Conservation (phyloP, 2,329 filamentous ascomycete species). For the Colletotrichum salicis region DNA sequence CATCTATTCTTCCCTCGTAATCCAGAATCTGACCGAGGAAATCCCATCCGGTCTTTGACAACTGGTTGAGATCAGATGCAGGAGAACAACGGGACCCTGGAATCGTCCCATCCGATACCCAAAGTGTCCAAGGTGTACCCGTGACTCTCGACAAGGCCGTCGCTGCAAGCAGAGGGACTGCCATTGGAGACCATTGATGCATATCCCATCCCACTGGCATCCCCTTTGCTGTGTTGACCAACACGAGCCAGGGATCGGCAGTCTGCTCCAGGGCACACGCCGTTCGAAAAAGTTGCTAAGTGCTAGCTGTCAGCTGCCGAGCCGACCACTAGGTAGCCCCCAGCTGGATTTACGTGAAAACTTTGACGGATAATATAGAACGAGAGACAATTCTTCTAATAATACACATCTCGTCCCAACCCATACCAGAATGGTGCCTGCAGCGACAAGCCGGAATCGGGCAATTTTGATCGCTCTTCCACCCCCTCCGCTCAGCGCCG, state of each 20-base stretch:
- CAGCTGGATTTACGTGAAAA: not conserved
- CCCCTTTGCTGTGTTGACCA: not conserved
- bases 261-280: not conserved
- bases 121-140: not conserved
- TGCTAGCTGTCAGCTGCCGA: not conserved
- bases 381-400: conserved; percentile 25
- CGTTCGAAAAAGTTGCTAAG: not conserved
- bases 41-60: not conserved
- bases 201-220: not conserved
- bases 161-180: conserved; percentile 1
- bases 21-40: conserved; percentile 3
- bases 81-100: not conserved
- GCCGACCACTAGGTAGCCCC: not conserved
- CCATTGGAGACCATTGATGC: conserved; percentile 6
- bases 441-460: conserved; percentile 25
- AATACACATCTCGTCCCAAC: conserved; percentile 1
- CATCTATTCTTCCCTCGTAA: conserved; percentile 16
- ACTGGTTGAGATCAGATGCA: not conserved
- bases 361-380: not conserved
- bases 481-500: not conserved
- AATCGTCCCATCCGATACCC: conserved; percentile 5
- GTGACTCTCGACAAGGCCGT: not conserved
- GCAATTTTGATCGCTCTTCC: conserved; percentile 2
- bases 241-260: conserved; percentile 27
- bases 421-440: conserved; percentile 17